phyloP scores from a whole-genome alignment of 805 yeast genomes.

The Spathaspora arborariae region DNA sequence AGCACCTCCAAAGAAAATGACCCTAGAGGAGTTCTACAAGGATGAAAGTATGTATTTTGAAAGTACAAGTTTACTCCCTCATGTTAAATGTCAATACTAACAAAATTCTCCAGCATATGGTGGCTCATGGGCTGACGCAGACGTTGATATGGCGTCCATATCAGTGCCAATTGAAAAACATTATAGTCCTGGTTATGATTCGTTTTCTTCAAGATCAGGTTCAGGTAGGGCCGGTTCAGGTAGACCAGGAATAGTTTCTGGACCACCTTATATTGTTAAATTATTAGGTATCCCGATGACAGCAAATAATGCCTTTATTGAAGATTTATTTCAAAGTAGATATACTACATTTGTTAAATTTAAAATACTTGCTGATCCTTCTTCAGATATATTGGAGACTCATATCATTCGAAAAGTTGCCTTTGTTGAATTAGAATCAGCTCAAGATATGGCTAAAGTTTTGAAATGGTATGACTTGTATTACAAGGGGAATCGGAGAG shows the following conservation, averaged over 20 bases:
- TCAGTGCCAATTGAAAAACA: conserved; percentile 41
- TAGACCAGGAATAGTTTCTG: conserved; percentile 11
- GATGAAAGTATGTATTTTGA: conserved; percentile 38
- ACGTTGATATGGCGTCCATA: conserved; percentile 41
- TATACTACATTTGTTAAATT: conserved; percentile 55
- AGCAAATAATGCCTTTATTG: conserved; percentile 47
- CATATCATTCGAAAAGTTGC: conserved; percentile 51
- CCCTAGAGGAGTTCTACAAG: conserved; percentile 42
- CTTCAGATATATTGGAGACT: conserved; percentile 32
- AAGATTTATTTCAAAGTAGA: conserved; percentile 60
- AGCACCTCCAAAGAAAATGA: conserved; percentile 42
- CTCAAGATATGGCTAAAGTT: conserved; percentile 53
- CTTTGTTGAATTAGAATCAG: conserved; percentile 53
- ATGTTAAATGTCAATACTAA: conserved; percentile 11
- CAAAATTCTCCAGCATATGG: conserved; percentile 31
- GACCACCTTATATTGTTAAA: conserved; percentile 66
- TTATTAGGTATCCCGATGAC: conserved; percentile 56
- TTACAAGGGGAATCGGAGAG: conserved; percentile 40
- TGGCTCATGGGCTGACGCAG: conserved; percentile 48
- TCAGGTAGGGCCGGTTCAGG: conserved; percentile 10
- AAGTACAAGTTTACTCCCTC: background rate
- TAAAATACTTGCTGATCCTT: conserved; percentile 57
- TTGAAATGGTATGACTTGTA: conserved; percentile 61
- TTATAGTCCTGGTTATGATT: conserved; percentile 7
- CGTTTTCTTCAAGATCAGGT: conserved; percentile 2